These are phyloP conservation scores for Candida ficus DNA, from an alignment of 805 yeast genomes.

Conservation along the genomic window DNA sequence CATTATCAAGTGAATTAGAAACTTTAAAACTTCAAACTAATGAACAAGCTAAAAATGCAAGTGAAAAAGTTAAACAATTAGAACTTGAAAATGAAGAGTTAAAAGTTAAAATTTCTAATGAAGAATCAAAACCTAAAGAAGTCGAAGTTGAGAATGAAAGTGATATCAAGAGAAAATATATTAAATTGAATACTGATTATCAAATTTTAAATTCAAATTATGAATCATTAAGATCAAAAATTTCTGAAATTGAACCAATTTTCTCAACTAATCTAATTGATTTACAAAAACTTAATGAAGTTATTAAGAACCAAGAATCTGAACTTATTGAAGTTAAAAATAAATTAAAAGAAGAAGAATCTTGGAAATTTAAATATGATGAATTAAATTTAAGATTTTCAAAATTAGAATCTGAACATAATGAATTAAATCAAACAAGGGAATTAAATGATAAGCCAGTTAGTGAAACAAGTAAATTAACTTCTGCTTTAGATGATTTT, in stretches of 20 bases:
- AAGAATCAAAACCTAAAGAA: slow-evolving; percentile 16
- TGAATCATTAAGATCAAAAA: slow-evolving; percentile 33
- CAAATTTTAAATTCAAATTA: slow-evolving; percentile 44
- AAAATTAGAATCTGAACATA: slow-evolving; percentile 38
- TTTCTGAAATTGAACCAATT: slow-evolving; percentile 45
- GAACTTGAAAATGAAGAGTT: slow-evolving; percentile 33
- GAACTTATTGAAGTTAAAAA: slow-evolving; percentile 36
- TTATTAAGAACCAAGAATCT: slow-evolving; percentile 49
- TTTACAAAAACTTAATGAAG: slow-evolving; percentile 44
- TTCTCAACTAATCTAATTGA: slow-evolving; percentile 49
- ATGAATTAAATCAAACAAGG: slow-evolving; percentile 31
- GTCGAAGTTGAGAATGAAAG: slow-evolving; percentile 18
- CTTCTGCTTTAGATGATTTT: slow-evolving; percentile 24
- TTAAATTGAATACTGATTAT: slow-evolving; percentile 40
- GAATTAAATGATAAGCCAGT: slow-evolving; percentile 25
- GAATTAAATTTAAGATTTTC: slow-evolving; percentile 45
- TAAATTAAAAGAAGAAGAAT: slow-evolving; percentile 40
- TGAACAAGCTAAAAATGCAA: slow-evolving; percentile 52
- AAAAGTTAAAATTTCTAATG: slow-evolving; percentile 14
- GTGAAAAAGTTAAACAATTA: slow-evolving; percentile 43
- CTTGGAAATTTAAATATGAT: slow-evolving; percentile 39
- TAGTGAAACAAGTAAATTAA: slow-evolving; percentile 19
- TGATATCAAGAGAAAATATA: slow-evolving; percentile 37
- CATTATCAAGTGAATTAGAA: slow-evolving; percentile 30
- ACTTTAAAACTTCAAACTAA: slow-evolving; percentile 39